These are phyloP conservation scores for Avicennia marina DNA, from an alignment of 257 asterid species.

Conservation along the genomic window DNA sequence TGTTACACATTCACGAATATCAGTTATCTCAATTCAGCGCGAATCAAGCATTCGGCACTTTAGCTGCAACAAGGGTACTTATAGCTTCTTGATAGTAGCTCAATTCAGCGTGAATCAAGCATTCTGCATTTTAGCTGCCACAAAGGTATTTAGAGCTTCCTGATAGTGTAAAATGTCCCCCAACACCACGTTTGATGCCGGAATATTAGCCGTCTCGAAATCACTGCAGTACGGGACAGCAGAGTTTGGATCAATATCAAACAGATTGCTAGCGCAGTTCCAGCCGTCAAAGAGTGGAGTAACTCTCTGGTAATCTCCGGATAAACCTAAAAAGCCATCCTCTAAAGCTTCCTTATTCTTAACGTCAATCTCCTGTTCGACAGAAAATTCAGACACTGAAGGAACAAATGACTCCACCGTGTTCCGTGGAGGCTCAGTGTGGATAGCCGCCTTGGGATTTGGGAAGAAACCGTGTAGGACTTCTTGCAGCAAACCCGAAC, in stretches of 20 bases:
- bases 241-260: conserved; percentile 9
- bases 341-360: neutral
- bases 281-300: conserved; percentile 3
- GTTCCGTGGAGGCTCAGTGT: neutral
- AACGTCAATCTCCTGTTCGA: neutral
- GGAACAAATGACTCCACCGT: neutral
- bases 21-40: no score
- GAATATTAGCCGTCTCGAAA: neutral
- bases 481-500: conserved; percentile 39
- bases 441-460: neutral
- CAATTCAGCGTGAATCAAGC: no score
- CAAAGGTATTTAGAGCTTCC: conserved; percentile 23
- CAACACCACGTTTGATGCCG: conserved; percentile 15
- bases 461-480: conserved; percentile 35
- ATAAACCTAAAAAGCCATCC: no score
- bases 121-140: conserved; percentile 29
- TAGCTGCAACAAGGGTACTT: no score
- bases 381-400: neutral
- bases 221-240: no score
- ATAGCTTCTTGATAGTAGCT: no score
- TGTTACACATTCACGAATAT: no score
- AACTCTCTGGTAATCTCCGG: conserved; percentile 1
- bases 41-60: no score
- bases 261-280: conserved; percentile 4
- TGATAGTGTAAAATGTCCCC: conserved; percentile 30